phyloP scores from a whole-genome alignment of 2,329 filamentous ascomycete genomes.

The Epicoccum sorghinum region DNA sequence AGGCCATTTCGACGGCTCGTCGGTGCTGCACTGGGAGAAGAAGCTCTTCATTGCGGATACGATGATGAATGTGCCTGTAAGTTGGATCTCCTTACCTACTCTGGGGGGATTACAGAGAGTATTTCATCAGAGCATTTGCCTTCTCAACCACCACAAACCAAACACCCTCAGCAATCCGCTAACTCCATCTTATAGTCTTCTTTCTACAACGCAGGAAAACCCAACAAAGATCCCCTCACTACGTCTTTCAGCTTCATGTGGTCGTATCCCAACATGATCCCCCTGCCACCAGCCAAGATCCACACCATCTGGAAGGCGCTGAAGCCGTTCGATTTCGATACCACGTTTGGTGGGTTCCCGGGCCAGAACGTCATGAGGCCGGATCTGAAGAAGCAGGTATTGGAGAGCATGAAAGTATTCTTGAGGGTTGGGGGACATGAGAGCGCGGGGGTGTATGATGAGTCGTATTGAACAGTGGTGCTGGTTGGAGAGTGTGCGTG shows the following conservation, averaged over 20 bases:
- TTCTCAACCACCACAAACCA: background rate
- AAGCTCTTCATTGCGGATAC: slow-evolving; percentile 77
- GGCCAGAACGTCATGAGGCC: slow-evolving; percentile 64
- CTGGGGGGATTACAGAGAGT: no score
- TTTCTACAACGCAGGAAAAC: slow-evolving; percentile 47
- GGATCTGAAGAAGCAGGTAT: slow-evolving; percentile 66
- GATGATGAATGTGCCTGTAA: slow-evolving; percentile 70
- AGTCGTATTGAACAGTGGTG: slow-evolving; percentile 17
- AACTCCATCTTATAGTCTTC: slow-evolving; percentile 30
- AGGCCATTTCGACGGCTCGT: slow-evolving; percentile 79
- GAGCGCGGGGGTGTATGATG: slow-evolving; percentile 48
- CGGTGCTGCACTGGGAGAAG: slow-evolving; percentile 65
- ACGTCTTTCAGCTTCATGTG: slow-evolving; percentile 73
- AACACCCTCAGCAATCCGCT: background rate
- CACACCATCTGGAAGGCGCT: slow-evolving; percentile 73
- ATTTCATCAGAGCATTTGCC: no score
- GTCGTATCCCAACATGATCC: slow-evolving; percentile 66
- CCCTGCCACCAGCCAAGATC: slow-evolving; percentile 68
- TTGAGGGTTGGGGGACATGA: slow-evolving; percentile 58
- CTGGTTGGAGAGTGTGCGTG: no score
- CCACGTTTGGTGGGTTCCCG: slow-evolving; percentile 71
- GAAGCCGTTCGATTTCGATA: slow-evolving; percentile 65
- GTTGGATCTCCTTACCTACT: slow-evolving; percentile 18
- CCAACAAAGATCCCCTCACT: slow-evolving; percentile 52
- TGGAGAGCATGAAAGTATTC: slow-evolving; percentile 81